These are phyloP conservation scores for Solanum hybrid DNA, from an alignment of 305 asterid species.

Conservation along the genomic window DNA sequence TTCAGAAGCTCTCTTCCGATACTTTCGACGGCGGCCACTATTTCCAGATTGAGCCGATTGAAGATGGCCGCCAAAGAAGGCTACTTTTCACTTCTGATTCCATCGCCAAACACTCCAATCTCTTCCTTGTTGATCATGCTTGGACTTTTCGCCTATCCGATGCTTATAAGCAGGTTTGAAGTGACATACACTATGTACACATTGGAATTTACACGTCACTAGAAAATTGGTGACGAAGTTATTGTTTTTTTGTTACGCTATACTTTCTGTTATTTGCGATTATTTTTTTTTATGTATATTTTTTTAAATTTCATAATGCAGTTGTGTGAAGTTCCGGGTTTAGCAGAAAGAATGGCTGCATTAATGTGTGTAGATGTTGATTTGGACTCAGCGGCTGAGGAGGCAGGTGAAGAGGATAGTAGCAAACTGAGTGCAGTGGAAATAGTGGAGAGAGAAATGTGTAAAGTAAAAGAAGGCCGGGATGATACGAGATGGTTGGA, in stretches of 20 bases:
- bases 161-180: conserved; percentile 38
- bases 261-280: not conserved
- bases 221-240: not conserved
- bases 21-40: conserved; percentile 78
- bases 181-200: not conserved
- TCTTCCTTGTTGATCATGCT: conserved; percentile 92
- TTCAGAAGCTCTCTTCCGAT: conserved; percentile 65
- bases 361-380: conserved; percentile 84
- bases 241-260: not conserved
- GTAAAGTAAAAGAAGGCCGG: conserved; percentile 43
- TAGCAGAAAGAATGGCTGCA: conserved; percentile 91
- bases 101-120: conserved; percentile 50
- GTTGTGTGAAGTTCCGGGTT: conserved; percentile 83
- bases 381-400: conserved; percentile 42
- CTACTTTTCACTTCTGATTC: conserved; percentile 43
- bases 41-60: conserved; percentile 86
- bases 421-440: conserved; percentile 35
- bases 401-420: conserved; percentile 24
- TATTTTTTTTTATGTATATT: not conserved
- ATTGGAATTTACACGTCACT: not conserved
- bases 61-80: conserved; percentile 73
- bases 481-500: conserved; percentile 82
- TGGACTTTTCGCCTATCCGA: conserved; percentile 92
- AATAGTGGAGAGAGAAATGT: conserved; percentile 54
- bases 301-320: conserved; percentile 18